Evolutionary conservation across 352 stramenopile species (phyloP), one percentile per base, ranked within the genome.

Genomic region (Halophytophthora batemanensis): DNA sequence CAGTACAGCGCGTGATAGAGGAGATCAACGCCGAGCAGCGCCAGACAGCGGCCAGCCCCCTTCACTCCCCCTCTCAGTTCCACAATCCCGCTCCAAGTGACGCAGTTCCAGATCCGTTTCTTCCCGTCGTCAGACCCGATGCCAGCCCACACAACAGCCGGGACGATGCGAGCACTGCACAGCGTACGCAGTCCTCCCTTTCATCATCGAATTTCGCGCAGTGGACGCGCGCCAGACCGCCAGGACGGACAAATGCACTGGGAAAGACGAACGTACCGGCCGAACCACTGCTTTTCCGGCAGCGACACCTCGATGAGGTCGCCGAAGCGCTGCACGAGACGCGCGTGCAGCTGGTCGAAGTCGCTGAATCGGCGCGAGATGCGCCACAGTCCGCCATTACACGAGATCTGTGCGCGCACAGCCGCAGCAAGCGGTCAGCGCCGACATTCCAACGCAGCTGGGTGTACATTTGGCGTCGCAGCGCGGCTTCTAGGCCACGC

Each of bases 221-320:
- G n/a, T n/a, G n/a, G n/a, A n/a, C 45, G 21, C 45, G 5, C 42
- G 59, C 36, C 33, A 40, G 61, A 25, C 12, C 44, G 49, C 54
- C 22, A 15, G 6, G 33, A 28, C 5, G 19, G 40, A 54, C 7
- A 11, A 21, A 21, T 12, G 28, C 13, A 25, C 6, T 15, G 12
- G 35, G 13, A 15, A 10, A 19, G 29, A 17, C 33, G 12, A 17
- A 74, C 72, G 35, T 61, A 93, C 82, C 82, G 69, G 15, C 82
- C 82, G 62, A 93, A 93, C 82, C 82, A 93, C 69, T 93, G 82
- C 64, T 93, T 93, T 51, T 93, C 82, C 1, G 82, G 82, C 57
- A 93, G 55, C 33, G 66, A 57, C 8, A 53, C 74, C 21, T 88
- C 76, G 25, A 93, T 82, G 47, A 87, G 74, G 53, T 86, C 75